A percentile compares a stretch with the other conserved stretches of the same genome.
Conservation (phyloP, 768 basidiomycete genomes). For the Suillus lakei region DNA sequence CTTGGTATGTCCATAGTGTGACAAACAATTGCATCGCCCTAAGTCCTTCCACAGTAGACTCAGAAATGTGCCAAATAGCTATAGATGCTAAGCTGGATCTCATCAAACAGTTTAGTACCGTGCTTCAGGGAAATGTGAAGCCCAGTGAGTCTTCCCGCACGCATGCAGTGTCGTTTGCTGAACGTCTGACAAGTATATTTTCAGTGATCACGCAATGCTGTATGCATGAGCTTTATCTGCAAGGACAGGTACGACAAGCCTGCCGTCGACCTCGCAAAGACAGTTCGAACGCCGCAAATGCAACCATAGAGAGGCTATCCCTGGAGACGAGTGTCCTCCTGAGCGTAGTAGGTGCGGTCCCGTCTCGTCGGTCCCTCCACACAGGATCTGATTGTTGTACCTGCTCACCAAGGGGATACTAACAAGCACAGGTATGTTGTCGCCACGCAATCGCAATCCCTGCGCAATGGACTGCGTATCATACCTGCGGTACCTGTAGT, state of each 20-base stretch:
- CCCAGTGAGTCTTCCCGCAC: constrained; percentile 66
- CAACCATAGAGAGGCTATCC: constrained; percentile 89
- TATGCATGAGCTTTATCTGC: constrained; percentile 90
- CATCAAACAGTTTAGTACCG: constrained; percentile 69
- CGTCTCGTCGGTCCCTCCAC: not conserved
- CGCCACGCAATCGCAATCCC: constrained; percentile 78
- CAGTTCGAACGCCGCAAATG: constrained; percentile 93
- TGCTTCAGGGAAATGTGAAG: constrained; percentile 88
- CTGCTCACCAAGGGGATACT: constrained; percentile 54
- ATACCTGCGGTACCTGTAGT: constrained; percentile 89
- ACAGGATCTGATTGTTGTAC: constrained; percentile 11
- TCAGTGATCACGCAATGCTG: constrained; percentile 99
- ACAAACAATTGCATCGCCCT: constrained; percentile 33
- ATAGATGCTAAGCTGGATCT: constrained; percentile 77
- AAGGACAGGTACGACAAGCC: constrained; percentile 74
- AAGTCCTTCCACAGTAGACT: constrained; percentile 57
- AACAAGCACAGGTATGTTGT: constrained; percentile 95
- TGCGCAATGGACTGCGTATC: constrained; percentile 69
- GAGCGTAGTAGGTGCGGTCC: constrained; percentile 71
- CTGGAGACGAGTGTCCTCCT: constrained; percentile 82
- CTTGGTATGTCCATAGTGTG: constrained; percentile 58
- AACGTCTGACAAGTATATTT: constrained; percentile 47
- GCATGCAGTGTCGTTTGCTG: constrained; percentile 12
- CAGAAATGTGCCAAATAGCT: constrained; percentile 77
- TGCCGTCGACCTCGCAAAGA: constrained; percentile 88